Evolutionary conservation across 306 rosid species (phyloP).

Genomic region (Prunus mira): DNA sequence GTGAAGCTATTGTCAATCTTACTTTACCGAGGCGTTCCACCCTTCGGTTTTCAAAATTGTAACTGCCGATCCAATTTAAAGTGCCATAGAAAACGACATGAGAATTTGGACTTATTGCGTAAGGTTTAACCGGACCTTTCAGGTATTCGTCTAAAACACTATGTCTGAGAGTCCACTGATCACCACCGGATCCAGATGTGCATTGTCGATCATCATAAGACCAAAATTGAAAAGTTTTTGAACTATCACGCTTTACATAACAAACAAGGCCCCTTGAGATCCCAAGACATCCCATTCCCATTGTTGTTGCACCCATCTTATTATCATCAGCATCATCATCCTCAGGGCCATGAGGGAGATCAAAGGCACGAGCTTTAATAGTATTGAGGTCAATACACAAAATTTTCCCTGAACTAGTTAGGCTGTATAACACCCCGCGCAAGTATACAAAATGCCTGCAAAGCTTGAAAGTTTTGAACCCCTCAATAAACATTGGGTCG

Average conservation of each 20-base stretch:
- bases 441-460: background rate
- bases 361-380: background rate
- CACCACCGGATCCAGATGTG: background rate
- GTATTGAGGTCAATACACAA: background rate
- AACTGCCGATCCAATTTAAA: background rate
- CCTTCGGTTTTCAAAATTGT: background rate
- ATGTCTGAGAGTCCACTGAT: background rate
- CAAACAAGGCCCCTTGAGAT: background rate
- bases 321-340: background rate
- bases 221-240: background rate
- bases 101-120: background rate
- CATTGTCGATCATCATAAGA: background rate
- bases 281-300: slow-evolving; percentile 1
- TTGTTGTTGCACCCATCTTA: background rate
- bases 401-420: background rate
- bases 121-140: background rate
- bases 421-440: too few species aligned
- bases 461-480: background rate
- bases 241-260: background rate
- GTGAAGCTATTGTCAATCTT: background rate
- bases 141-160: background rate
- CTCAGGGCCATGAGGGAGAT: background rate
- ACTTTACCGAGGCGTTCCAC: background rate
- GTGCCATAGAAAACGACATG: background rate
- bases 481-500: background rate